Evolutionary conservation across 345 rosid genomes (phyloP), one percentile per base, ranked within the genome.

Genomic region (Boechera divaricarpa): DNA sequence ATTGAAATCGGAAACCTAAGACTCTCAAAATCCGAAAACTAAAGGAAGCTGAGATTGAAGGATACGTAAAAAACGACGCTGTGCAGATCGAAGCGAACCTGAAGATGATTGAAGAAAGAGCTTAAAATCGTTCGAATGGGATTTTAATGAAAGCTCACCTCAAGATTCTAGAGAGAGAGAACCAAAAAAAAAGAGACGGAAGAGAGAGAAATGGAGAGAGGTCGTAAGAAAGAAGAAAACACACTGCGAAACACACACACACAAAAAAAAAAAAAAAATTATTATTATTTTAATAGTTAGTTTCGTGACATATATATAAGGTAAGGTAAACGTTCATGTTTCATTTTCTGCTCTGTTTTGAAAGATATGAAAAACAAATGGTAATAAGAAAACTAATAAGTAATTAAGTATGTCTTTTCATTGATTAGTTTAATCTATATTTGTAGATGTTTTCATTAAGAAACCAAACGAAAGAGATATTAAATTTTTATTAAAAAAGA

Each of bases 41-140:
- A 75, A 77, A 6, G 28, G 6, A 58, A 55, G n/a, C 38, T 31
- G 10, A 52, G 68, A 42, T 51, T 55, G 58, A 47, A 52, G 39
- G 49, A 42, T 35, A 72, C 32, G 33, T 67, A n/a, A 2, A 7
- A 47, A 56, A 79, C 63, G 63, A 56, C 69, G 52, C 28, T 75
- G 75, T 12, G 38, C 21, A 78, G 92, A 88, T 88, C 90, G 86
- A 86, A 77, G 48, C 83, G 53, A 80, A 84, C 89, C 87, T 67
- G 42, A 10, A 1, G 71, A 64, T 35, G 48, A n/a, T 79, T 70
- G 63, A 76, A 81, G 35, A 49, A 65, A 70, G 72, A 79, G 61
- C 69, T 74, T 74, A 67, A 38, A 21, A 56, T 39, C 44, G 65
- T 57, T 67, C 18, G 74, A 80, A 79, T 70, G 79, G 83, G 60